phyloP scores from a whole-genome alignment of 2,329 filamentous ascomycete species.

The Trematosphaeria pertusa region DNA sequence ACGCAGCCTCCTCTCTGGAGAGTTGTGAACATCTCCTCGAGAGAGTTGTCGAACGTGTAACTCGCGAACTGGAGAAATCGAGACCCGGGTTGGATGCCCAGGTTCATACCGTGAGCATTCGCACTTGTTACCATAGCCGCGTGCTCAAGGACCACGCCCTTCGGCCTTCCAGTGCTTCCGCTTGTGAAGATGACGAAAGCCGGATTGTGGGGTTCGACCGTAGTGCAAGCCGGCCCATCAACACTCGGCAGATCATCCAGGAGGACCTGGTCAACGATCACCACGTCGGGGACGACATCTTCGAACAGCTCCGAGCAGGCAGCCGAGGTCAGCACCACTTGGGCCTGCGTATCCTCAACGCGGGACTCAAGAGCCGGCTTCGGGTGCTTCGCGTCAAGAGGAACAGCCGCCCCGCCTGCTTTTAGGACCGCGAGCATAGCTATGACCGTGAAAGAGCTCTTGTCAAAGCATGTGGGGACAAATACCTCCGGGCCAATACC shows the following conservation, averaged over 20 bases:
- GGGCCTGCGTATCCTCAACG: constrained; percentile 48
- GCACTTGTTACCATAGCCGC: constrained; percentile 40
- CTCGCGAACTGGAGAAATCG: constrained; percentile 51
- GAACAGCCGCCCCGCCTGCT: constrained; percentile 44
- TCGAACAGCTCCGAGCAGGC: constrained; percentile 49
- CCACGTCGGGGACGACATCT: constrained; percentile 50
- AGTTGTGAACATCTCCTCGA: constrained; percentile 63
- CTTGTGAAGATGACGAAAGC: constrained; percentile 44
- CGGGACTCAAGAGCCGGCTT: constrained; percentile 47
- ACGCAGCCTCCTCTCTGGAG: constrained; percentile 59
- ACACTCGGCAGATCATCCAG: constrained; percentile 41
- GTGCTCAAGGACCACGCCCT: constrained; percentile 44
- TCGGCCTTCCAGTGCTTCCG: constrained; percentile 42
- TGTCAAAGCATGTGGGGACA: constrained; percentile 49
- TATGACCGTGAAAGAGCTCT: constrained; percentile 45
- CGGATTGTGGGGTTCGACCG: constrained; percentile 33
- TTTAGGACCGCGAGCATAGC: constrained; percentile 49
- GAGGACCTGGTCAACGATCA: constrained; percentile 35
- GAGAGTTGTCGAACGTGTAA: constrained; percentile 64
- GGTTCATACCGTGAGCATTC: constrained; percentile 36
- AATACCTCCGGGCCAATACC: constrained; percentile 41
- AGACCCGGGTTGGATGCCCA: constrained; percentile 30
- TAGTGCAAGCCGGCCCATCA: constrained; percentile 22
- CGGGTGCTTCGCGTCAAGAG: constrained; percentile 46
- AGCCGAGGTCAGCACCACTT: constrained; percentile 50